Evolutionary conservation across 148 eudicot species (phyloP), one percentile per base, ranked within the genome.

Genomic region (Chenopodium album): DNA sequence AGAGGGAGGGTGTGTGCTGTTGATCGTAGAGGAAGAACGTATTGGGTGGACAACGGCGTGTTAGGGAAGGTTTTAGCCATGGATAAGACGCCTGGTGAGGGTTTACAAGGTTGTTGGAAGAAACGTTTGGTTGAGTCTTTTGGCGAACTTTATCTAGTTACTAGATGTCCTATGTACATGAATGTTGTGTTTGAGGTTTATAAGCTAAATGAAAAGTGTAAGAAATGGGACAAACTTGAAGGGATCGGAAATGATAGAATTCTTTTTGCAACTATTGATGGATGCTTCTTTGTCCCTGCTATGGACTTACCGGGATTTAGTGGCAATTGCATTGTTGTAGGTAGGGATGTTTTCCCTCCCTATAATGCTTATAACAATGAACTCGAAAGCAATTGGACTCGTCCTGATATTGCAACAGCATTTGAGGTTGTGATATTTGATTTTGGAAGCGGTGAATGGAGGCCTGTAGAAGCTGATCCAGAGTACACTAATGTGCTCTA

Each of bases 21-120:
- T 29, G 77, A 75, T 75, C 77, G 77, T 10, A 22, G 26, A 22
- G 76, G 76, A 52, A 47, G 22, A 20, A 14, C 50, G 19, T 73
- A 73, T 73, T 22, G 3, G 76, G 37, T 73, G 17, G 59, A 16
- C 22, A 22, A 47, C 22, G 31, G 22, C 10, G 17, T 8, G 13
- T 73, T 73, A 60, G 13, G 23, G 76, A 9, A 22, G 28, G 22
- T 73, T 12, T 50, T 50, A 13, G 54, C 54, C 41, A 41, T 68
- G 41, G 37, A 11, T 29, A 28, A 68, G 71, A 34, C 71, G 4
- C 5, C 31, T 3, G 41, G 17, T 32, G 32, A 68, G 37, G 71
- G 71, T 31, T 11, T 13, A 0, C 0, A 1, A 28, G 12, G 7
- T 29, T 17, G 2, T 7, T 29, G 20, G 41, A 31, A 14, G 20